Percentiles rank a stretch among this genome's conserved stretches.
Evolutionary conservation across 148 eudicot species (phyloP).

Genomic region (Beta vulgaris): DNA sequence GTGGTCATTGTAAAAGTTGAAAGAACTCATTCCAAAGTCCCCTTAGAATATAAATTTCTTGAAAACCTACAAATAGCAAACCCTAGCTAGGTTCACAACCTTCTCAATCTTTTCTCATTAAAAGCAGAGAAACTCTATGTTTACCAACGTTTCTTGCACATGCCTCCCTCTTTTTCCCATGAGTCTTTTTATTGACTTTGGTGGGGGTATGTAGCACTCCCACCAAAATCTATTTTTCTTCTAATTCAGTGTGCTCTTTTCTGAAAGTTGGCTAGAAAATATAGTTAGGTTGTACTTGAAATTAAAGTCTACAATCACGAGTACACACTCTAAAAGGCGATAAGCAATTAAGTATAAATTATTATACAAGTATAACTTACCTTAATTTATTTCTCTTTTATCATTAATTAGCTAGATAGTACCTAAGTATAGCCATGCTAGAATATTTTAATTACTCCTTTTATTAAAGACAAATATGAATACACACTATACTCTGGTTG

Average conservation of each 20-base stretch:
- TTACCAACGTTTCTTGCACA: constrained; percentile 38
- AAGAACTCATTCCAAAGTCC: constrained; percentile 21
- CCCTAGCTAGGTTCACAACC: constrained; percentile 22
- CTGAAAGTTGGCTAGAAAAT: background rate
- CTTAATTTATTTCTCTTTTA: too few species aligned
- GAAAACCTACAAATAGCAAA: constrained; percentile 30
- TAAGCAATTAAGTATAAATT: background rate
- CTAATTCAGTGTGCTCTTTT: background rate
- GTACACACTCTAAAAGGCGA: constrained; percentile 19
- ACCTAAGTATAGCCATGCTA: too few species aligned
- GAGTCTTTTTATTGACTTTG: constrained; percentile 17
- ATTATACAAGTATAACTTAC: background rate
- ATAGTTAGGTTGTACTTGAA: constrained; percentile 16
- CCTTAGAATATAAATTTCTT: constrained; percentile 5
- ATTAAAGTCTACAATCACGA: constrained; percentile 4
- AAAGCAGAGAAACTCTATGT: constrained; percentile 36
- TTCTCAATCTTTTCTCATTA: constrained; percentile 27
- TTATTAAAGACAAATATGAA: too few species aligned
- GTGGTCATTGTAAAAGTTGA: constrained; percentile 20
- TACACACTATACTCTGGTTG: too few species aligned
- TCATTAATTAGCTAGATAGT: too few species aligned
- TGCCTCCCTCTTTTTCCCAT: constrained; percentile 35
- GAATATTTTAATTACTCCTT: too few species aligned
- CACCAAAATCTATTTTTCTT: constrained; percentile 1
- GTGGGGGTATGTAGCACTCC: constrained; percentile 20